Base-by-base conservation (phyloP, 495 filamentous ascomycete genomes). In the Tuber magnatum region DNA sequence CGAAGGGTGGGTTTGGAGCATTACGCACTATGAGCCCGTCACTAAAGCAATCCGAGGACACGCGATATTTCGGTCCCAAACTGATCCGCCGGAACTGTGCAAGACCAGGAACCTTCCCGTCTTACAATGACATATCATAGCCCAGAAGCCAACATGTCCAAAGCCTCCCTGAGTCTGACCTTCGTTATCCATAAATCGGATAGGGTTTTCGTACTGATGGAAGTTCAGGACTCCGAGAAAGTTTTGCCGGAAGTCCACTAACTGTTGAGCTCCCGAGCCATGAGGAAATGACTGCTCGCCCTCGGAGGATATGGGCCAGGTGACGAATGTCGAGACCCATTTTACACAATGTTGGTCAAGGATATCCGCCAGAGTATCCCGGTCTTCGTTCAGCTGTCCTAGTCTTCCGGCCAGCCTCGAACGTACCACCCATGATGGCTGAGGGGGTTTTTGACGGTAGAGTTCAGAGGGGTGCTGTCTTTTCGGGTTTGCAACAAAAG, bases 51-150 rank as follows among this genome's bases (percentile, higher is more conserved):
- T 56, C 42, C 75, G 73, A 7, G 77, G 77, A 18, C 77, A 78
- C 42, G 69, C 35, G 32, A 78, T 77, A 41, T 40, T 74, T n/a
- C 42, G 51, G 32, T 78, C 74, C 77, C 77, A 78, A 5, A 78
- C 41, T 20, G 71, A 71, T 39, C 77, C 75, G 22, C 72, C 41
- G 24, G 74, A 69, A 61, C 76, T 74, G 35, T 77, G 43, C 35
- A 78, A 39, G 38, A 78, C 69, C n/a, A 78, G 39, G 69, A 78
- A 78, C 20, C 14, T 69, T 44, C 76, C 38, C 38, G 7, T 39
- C 68, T 72, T 78, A 20, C 77, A 77, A 38, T 79, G 75, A 24
- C 77, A 79, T 77, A 79, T 79, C 20, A 79, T 77, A 22, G 71
- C 75, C 77, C 77, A 79, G 44, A 79, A 79, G 10, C 56, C 7